Percentiles rank a stretch among this genome's conserved stretches.
Evolutionary conservation across 116 monocot species (phyloP).

Genomic region (Posidonia oceanica): DNA sequence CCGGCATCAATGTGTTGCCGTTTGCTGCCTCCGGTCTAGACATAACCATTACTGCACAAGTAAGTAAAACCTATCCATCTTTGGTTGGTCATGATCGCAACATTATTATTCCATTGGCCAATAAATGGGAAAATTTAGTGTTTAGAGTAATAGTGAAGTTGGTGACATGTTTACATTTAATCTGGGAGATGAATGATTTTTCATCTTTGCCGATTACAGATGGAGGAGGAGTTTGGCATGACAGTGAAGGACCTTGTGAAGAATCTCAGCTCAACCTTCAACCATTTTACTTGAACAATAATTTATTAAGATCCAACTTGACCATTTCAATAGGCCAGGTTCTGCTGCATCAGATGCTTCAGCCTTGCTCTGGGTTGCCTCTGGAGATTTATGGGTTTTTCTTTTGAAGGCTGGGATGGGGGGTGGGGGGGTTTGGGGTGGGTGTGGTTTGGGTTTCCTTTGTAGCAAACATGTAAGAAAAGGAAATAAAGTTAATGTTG

Average conservation of each 20-base stretch:
- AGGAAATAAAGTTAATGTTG: no score
- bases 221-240: constrained; percentile 41
- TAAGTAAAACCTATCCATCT: constrained; percentile 3
- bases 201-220: constrained; percentile 6
- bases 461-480: no score
- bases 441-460: no score
- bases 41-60: constrained; percentile 32
- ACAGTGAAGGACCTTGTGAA: constrained; percentile 36
- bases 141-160: not conserved
- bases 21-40: constrained; percentile 15
- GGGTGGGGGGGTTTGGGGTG: no score
- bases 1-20: constrained; percentile 23
- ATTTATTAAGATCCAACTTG: no score
- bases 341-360: no score
- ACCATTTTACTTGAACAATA: not conserved
- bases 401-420: no score
- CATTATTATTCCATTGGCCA: not conserved
- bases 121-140: not conserved
- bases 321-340: no score
- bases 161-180: not conserved
- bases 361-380: no score
- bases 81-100: not conserved
- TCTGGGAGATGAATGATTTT: no score
- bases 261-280: constrained; percentile 22
- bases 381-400: no score